A percentile compares a stretch with the other conserved stretches of the same genome.
phyloP scores from a whole-genome alignment of 352 stramenopile species.

The Phytophthora cactorum region DNA sequence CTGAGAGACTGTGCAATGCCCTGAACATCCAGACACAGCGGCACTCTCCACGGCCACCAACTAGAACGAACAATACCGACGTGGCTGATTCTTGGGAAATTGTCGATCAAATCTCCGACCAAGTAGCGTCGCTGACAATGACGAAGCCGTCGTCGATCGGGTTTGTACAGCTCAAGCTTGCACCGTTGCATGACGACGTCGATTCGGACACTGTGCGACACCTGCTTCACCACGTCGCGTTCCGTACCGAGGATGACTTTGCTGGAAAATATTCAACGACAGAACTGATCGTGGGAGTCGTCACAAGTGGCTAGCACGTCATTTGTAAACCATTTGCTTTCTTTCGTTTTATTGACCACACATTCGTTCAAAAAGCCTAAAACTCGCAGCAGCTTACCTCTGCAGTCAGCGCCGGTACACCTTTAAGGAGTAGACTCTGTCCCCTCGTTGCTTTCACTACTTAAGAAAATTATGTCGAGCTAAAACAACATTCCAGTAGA shows the following conservation, averaged over 20 bases:
- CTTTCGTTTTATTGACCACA: too few species aligned
- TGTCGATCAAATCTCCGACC: slow-evolving; percentile 5
- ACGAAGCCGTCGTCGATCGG: slow-evolving; percentile 17
- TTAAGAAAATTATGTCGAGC: too few species aligned
- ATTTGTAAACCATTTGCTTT: too few species aligned
- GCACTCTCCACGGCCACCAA: neutral
- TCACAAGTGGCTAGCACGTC: neutral
- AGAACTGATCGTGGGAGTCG: slow-evolving; percentile 23
- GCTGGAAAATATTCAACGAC: slow-evolving; percentile 4
- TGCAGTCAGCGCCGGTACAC: too few species aligned
- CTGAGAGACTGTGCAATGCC: slow-evolving; percentile 40
- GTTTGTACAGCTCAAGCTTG: slow-evolving; percentile 48
- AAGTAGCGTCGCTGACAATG: slow-evolving; percentile 7
- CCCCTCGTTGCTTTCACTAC: too few species aligned
- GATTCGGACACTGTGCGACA: slow-evolving; percentile 16
- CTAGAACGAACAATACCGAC: slow-evolving; percentile 1
- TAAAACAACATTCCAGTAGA: too few species aligned
- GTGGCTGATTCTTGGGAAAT: slow-evolving; percentile 39
- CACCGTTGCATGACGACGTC: slow-evolving; percentile 30
- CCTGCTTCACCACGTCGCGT: slow-evolving; percentile 34
- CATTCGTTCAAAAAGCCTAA: too few species aligned
- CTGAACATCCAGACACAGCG: slow-evolving; percentile 57
- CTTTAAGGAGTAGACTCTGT: too few species aligned
- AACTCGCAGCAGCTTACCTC: too few species aligned
- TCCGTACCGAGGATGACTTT: slow-evolving; percentile 14